Percentiles rank a stretch among this genome's conserved stretches.
Evolutionary conservation across 306 rosid genomes (phyloP).

Genomic region (Prunus kanzakura): DNA sequence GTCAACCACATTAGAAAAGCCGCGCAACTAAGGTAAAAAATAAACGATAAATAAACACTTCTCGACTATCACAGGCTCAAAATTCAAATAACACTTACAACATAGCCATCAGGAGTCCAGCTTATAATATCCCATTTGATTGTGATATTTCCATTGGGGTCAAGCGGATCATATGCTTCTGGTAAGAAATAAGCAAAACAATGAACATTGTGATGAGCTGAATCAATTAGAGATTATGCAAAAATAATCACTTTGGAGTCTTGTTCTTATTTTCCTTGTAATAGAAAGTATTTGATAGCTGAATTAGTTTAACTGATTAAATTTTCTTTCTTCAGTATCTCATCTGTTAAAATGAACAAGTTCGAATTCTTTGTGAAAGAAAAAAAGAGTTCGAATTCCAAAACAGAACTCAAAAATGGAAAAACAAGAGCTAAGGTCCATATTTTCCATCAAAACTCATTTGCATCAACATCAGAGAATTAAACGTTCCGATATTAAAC

Average conservation of each 20-base stretch:
- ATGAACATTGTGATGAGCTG: neutral
- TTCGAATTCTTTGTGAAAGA: neutral
- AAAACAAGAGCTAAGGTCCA: neutral
- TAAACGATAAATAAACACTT: neutral
- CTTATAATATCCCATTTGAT: conserved; percentile 72
- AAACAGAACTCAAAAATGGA: neutral
- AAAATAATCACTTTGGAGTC: neutral
- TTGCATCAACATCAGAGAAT: neutral
- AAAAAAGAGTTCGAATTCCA: neutral
- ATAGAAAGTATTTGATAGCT: no score
- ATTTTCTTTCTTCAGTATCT: no score
- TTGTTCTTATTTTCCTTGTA: neutral
- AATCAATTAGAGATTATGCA: neutral
- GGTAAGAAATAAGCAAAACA: conserved; percentile 21
- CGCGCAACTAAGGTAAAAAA: neutral
- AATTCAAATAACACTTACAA: conserved; percentile 40
- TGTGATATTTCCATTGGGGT: conserved; percentile 74
- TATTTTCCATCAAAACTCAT: neutral
- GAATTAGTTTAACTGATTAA: no score
- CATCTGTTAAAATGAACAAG: neutral
- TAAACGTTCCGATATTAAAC: neutral
- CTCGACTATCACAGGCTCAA: neutral
- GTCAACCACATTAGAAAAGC: neutral
- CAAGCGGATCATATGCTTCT: conserved; percentile 90
- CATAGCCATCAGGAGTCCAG: conserved; percentile 79